phyloP scores from a whole-genome alignment of 1,284 basidiomycete species.

The Ganoderma sinense region DNA sequence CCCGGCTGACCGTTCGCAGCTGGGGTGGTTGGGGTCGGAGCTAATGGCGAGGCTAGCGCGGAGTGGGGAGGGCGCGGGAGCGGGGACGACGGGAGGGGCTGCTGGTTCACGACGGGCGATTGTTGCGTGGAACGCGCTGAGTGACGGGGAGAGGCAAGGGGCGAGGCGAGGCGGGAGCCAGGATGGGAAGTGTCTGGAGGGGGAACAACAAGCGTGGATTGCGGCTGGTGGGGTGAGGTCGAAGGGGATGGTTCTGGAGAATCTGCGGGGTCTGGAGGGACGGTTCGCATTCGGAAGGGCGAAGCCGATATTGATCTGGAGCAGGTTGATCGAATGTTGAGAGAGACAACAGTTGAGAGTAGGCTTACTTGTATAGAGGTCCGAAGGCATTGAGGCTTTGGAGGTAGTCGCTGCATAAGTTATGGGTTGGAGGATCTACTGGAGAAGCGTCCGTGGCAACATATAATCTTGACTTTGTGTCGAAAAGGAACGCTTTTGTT shows the following conservation, averaged over 20 bases:
- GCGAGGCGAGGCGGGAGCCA: constrained; percentile 20
- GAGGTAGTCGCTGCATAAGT: constrained; percentile 91
- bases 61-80: constrained; percentile 9
- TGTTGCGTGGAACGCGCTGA: constrained; percentile 10
- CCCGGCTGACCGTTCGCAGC: constrained; percentile 30
- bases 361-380: constrained; percentile 78
- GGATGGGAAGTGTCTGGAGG: constrained; percentile 5
- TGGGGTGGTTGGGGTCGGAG: constrained; percentile 25
- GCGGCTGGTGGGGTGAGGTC: constrained; percentile 21
- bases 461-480: constrained; percentile 86
- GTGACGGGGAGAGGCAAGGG: constrained; percentile 12
- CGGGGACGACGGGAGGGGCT: constrained; percentile 14
- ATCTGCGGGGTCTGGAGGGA: constrained; percentile 8
- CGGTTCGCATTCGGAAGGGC: constrained; percentile 30
- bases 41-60: not conserved
- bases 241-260: constrained; percentile 23
- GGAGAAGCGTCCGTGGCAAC: constrained; percentile 94
- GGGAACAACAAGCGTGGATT: constrained; percentile 14
- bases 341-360: no score
- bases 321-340: not conserved
- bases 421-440: constrained; percentile 88
- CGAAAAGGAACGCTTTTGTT: constrained; percentile 94
- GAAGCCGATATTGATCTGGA: constrained; percentile 41
- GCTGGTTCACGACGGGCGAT: constrained; percentile 7
- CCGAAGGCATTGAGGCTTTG: constrained; percentile 89